Conservation (phyloP, 2,329 filamentous ascomycete genomes). For the Penicillium sp. region DNA sequence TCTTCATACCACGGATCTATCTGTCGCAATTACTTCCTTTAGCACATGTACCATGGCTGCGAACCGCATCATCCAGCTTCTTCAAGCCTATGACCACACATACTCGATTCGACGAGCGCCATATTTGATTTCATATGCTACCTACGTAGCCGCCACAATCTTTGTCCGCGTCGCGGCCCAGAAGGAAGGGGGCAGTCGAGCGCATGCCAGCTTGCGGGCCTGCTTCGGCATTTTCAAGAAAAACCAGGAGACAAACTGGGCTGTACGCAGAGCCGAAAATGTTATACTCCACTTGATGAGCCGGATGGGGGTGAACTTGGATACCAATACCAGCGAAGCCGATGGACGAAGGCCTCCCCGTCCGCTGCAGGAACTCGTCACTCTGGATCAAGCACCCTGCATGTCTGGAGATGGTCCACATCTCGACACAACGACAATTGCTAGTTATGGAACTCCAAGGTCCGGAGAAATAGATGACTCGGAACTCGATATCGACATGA, state of each 20-base stretch:
- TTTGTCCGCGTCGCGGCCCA: constrained; percentile 56
- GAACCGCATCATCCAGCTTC: constrained; percentile 48
- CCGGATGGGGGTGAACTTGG: constrained; percentile 43
- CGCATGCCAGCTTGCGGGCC: constrained; percentile 47
- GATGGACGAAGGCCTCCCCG: constrained; percentile 12
- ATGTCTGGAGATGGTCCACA: background rate
- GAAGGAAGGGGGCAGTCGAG: constrained; percentile 45
- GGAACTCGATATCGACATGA: constrained; percentile 48
- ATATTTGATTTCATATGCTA: constrained; percentile 58
- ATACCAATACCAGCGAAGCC: constrained; percentile 8
- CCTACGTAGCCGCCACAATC: constrained; percentile 59
- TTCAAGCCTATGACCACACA: constrained; percentile 50
- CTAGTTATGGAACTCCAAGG: constrained; percentile 14
- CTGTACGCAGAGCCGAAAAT: constrained; percentile 51
- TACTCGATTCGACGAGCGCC: constrained; percentile 55
- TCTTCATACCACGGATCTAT: constrained; percentile 47
- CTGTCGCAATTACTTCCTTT: constrained; percentile 51
- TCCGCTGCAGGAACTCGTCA: background rate
- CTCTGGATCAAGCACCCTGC: background rate
- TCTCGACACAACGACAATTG: background rate
- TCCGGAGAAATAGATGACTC: constrained; percentile 31
- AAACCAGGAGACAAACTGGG: constrained; percentile 57
- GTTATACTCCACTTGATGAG: constrained; percentile 54
- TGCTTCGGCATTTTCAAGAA: constrained; percentile 54
- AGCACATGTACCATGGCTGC: constrained; percentile 54